These are phyloP conservation scores for Tetramitus jugosus DNA, from an alignment of 208 protist species.

Conservation along the genomic window DNA sequence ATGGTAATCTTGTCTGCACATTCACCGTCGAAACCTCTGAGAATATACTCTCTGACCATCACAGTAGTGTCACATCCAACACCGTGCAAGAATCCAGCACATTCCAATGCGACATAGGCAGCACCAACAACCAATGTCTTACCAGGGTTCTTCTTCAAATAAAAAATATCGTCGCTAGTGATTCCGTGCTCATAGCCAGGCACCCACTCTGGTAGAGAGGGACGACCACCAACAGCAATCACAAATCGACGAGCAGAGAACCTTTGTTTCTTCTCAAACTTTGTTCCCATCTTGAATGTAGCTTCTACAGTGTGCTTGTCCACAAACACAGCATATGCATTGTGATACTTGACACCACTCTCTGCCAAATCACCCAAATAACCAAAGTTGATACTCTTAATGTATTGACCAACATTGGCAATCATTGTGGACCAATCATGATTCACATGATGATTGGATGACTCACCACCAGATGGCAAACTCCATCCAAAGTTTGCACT, in stretches of 20 bases:
- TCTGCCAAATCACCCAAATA: slow-evolving; percentile 50
- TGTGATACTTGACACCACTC: slow-evolving; percentile 55
- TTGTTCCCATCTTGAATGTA: slow-evolving; percentile 31
- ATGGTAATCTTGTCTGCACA: slow-evolving; percentile 49
- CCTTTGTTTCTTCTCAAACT: slow-evolving; percentile 1
- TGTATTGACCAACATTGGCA: slow-evolving; percentile 55
- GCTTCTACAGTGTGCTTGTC: slow-evolving; percentile 55
- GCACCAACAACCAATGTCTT: slow-evolving; percentile 71
- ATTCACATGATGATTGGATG: not conserved
- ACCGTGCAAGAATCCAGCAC: slow-evolving; percentile 66
- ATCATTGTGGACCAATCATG: slow-evolving; percentile 34
- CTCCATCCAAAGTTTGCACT: slow-evolving; percentile 37
- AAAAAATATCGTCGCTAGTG: slow-evolving; percentile 71
- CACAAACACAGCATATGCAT: slow-evolving; percentile 46
- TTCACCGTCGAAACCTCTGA: slow-evolving; percentile 80
- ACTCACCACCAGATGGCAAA: slow-evolving; percentile 11
- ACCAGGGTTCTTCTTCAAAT: slow-evolving; percentile 49
- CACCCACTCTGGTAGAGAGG: slow-evolving; percentile 45
- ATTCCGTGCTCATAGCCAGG: slow-evolving; percentile 47
- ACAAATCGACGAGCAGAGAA: slow-evolving; percentile 49
- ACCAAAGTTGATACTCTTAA: slow-evolving; percentile 58
- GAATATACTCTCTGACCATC: slow-evolving; percentile 67
- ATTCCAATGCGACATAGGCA: slow-evolving; percentile 79
- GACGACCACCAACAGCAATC: slow-evolving; percentile 58
- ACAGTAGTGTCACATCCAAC: slow-evolving; percentile 71